phyloP scores from a whole-genome alignment of 2,329 filamentous ascomycete species.

The Ceratocystis albifundus region DNA sequence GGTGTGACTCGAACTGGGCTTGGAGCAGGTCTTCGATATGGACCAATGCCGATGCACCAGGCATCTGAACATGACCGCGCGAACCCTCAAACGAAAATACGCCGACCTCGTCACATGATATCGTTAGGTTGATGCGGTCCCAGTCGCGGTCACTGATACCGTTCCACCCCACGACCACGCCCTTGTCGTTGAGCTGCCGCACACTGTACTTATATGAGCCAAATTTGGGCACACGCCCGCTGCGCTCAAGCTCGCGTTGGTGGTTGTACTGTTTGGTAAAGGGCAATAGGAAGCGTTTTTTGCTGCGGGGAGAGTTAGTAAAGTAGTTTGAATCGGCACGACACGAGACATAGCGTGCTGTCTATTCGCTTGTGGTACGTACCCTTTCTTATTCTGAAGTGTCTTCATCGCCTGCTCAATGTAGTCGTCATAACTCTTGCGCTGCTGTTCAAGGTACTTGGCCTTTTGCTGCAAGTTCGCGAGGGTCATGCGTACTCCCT shows the following conservation, averaged over 20 bases:
- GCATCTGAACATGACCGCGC: constrained; percentile 87
- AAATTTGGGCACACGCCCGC: constrained; percentile 90
- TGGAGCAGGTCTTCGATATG: constrained; percentile 88
- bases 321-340: too few species aligned
- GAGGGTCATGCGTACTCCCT: constrained; percentile 66
- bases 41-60: constrained; percentile 77
- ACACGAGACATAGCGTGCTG: neutral
- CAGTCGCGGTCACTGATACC: constrained; percentile 73
- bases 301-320: constrained; percentile 37
- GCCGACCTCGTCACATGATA: constrained; percentile 86
- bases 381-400: constrained; percentile 90
- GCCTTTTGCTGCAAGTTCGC: constrained; percentile 73
- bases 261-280: constrained; percentile 99
- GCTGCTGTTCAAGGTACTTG: constrained; percentile 82
- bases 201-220: constrained; percentile 96
- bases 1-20: constrained; percentile 92
- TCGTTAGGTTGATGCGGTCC: constrained; percentile 87
- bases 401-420: constrained; percentile 98
- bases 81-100: constrained; percentile 87
- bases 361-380: constrained; percentile 31
- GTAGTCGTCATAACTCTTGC: constrained; percentile 97
- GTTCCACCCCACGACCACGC: constrained; percentile 83
- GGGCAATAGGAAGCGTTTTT: constrained; percentile 85
- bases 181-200: constrained; percentile 78
- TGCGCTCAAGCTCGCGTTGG: constrained; percentile 84